phyloP scores from a whole-genome alignment of 768 basidiomycete genomes.

The Exidia glandulosa region DNA sequence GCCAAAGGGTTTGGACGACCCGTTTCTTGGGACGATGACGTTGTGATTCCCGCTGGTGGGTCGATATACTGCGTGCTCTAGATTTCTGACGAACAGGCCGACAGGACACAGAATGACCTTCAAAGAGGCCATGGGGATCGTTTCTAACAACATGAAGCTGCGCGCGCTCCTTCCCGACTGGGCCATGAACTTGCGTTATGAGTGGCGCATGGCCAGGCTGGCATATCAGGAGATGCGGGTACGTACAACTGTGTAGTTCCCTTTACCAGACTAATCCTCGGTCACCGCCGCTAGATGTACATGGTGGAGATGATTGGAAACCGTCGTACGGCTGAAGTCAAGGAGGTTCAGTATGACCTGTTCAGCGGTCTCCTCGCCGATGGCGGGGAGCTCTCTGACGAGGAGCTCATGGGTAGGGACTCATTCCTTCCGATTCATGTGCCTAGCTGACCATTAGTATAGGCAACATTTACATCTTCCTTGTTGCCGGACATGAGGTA shows the following conservation, averaged over 20 bases:
- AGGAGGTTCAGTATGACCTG: not conserved
- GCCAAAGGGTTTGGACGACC: not conserved
- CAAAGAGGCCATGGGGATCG: not conserved
- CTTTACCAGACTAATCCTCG: not conserved
- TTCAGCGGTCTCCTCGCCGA: not conserved
- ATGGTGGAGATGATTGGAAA: not conserved
- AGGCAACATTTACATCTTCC: conserved; percentile 7
- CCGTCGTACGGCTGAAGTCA: not conserved
- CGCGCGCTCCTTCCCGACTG: not conserved
- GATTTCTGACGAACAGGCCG: not conserved
- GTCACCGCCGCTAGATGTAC: not conserved
- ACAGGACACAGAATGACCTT: not conserved
- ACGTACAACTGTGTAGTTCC: not conserved
- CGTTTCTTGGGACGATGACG: not conserved
- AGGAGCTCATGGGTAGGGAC: not conserved
- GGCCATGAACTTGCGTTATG: not conserved
- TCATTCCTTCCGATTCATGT: too few relatives aligned
- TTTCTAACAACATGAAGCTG: not conserved
- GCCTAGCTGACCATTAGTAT: too few relatives aligned
- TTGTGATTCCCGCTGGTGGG: not conserved
- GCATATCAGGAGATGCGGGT: not conserved
- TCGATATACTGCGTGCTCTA: not conserved
- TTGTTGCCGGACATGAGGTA: conserved; percentile 16
- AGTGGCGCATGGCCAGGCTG: not conserved
- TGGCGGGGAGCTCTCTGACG: not conserved